Base-by-base conservation (phyloP, 2,329 filamentous ascomycete genomes). In the Tolypocladium guangdongense region DNA sequence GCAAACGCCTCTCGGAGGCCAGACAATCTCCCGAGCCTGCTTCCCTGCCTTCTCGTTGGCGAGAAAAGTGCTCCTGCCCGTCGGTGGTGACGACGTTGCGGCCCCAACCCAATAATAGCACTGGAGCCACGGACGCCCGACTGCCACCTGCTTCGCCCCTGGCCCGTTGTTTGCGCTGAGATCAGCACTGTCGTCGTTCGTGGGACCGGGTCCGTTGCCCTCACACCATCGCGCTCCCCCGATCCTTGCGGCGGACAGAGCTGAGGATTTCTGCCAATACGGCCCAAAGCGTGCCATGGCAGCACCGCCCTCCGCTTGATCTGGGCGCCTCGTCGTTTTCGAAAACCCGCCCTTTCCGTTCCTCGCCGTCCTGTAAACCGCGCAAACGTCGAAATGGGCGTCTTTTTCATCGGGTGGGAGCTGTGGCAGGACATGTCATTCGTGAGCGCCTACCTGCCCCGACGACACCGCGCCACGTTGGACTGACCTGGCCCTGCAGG, bases 361-460 rank as follows among this genome's bases (percentile, higher is more conserved):
- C n/a, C n/a, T n/a, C n/a, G n/a, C n/a, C n/a, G n/a, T n/a, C n/a
- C n/a, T n/a, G n/a, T n/a, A n/a, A n/a, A n/a, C n/a, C n/a, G n/a
- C 2, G 7, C 43, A 20, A 12, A 30, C 33, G 16, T 22, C 22
- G 11, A 10, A 18, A 70, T 68, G 63, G 63, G 59, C 50, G 66
- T 63, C 39, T 88, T 90, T 68, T 89, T 87, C 69, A 63, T 74
- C 43, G 76, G 72, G 50, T 95, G 90, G 90, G 74, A 80, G 60
- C 73, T 93, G 62, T 96, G 90, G 90, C 82, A 93, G 76, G 84
- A 95, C 74, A 84, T 96, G 83, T 88, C 84, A 52, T 89, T 95
- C 73, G 90, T 95, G 74, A 76, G 87, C 35, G 11, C 33, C 35
- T 35, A 32, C 24, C 14, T 4, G 11, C 14, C 1, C 33, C n/a